Base-by-base conservation (phyloP, 225 moss, liverwort and hornwort species). In the Straminergon stramineum region DNA sequence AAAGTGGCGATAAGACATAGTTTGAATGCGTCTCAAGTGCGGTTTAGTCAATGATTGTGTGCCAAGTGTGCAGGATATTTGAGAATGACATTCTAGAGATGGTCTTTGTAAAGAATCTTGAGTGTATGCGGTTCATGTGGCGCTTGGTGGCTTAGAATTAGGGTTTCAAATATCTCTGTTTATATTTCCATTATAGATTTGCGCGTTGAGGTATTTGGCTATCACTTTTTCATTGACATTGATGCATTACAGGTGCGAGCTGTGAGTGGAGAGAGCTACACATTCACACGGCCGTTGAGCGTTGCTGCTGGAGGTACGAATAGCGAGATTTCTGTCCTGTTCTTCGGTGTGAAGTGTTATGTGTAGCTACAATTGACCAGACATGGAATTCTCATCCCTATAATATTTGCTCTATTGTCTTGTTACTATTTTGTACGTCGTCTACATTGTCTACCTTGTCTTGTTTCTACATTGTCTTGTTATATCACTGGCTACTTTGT, bases 251-350 rank as follows among this genome's bases (percentile, higher is more conserved):
- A 94, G 94, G 91, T 91, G 93, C 91, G 93, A 84, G 82, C 85
- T 84, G 84, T 85, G 73, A 93, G 82, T 86, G 84, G 82, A 70
- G 94, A 94, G 82, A 51, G 84, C 82, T 91, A 83, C 68, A 71
- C 87, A 82, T 92, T 92, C 87, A 81, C 60, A 28, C 91, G 93
- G 87, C 35, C 92, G 18, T 35, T 93, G 82, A 93, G 82, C 81
- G 89, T n/a, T 86, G 90, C 53, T 76, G 86, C 90, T 70, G 93
- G 94, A 92, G 94, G 94, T 94, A 88, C 39, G 89, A 81, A 26
- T 30, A 58, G 61, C 57, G 55, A 81, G 27, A 43, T 34, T 88
- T 70, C 19, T 79, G 37, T 71, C 70, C 55, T 48, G 48, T 31
- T 73, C 65, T 86, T 86, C 35, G 45, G 37, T 85, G 17, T 34